phyloP scores from a whole-genome alignment of 768 basidiomycete genomes.

The Flagelloscypha sp. region DNA sequence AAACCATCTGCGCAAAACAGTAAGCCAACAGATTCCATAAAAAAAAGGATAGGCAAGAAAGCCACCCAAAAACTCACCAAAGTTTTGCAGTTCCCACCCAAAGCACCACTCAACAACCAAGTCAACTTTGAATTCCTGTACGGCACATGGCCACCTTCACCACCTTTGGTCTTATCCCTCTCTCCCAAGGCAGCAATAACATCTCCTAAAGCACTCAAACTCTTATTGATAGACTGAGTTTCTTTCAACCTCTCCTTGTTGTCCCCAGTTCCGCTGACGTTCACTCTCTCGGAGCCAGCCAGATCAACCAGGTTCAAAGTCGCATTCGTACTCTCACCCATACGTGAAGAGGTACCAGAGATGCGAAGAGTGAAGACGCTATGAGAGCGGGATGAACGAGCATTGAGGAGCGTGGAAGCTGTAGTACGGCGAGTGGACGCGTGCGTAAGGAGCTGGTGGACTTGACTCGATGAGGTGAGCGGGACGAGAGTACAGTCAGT shows the following conservation, averaged over 20 bases:
- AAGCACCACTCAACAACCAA: constrained; percentile 84
- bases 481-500: constrained; percentile 75
- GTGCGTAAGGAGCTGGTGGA: constrained; percentile 59
- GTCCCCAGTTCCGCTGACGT: constrained; percentile 62
- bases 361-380: constrained; percentile 91
- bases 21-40: constrained; percentile 1
- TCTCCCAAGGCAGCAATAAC: constrained; percentile 88
- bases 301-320: constrained; percentile 88
- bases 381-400: constrained; percentile 88
- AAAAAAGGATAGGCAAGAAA: too few species aligned
- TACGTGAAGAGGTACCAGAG: constrained; percentile 60
- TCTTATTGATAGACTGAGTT: constrained; percentile 90
- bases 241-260: constrained; percentile 83
- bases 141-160: constrained; percentile 77
- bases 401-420: constrained; percentile 91
- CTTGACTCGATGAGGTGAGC: constrained; percentile 68
- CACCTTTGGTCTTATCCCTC: too few species aligned
- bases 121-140: constrained; percentile 95
- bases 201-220: constrained; percentile 86
- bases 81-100: constrained; percentile 88
- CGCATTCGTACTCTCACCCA: constrained; percentile 74
- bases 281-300: constrained; percentile 88
- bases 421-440: constrained; percentile 81
- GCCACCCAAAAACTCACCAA: constrained; percentile 51
- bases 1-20: constrained; percentile 57